Evolutionary conservation across 2,329 filamentous ascomycete species (phyloP).

Genomic region (Colletotrichum agaves): DNA sequence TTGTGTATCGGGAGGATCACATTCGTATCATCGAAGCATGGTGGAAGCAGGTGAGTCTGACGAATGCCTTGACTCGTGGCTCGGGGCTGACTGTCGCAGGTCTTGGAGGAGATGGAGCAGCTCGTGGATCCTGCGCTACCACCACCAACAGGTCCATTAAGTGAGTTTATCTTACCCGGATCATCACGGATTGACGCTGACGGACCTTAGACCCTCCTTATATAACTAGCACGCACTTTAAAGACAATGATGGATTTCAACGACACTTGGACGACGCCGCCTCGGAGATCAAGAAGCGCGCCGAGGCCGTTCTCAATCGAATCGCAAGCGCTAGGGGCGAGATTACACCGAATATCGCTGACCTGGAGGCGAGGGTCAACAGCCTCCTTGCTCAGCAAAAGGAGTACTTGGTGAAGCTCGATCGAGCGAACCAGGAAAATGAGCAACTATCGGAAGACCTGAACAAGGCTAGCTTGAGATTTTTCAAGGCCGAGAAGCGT

Average conservation of each 20-base stretch:
- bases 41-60: slow-evolving; percentile 83
- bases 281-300: slow-evolving; percentile 78
- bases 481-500: slow-evolving; percentile 95
- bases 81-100: slow-evolving; percentile 52
- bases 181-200: slow-evolving; percentile 41
- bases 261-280: slow-evolving; percentile 82
- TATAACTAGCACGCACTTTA: slow-evolving; percentile 69
- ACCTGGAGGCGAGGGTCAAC: slow-evolving; percentile 80
- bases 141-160: slow-evolving; percentile 40
- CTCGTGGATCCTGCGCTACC: slow-evolving; percentile 63
- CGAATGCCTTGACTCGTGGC: slow-evolving; percentile 29
- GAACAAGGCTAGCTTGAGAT: slow-evolving; percentile 88
- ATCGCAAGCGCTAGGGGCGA: slow-evolving; percentile 63
- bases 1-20: slow-evolving; percentile 90
- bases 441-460: slow-evolving; percentile 87
- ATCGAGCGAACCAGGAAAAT: slow-evolving; percentile 80
- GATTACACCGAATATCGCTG: slow-evolving; percentile 73
- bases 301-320: slow-evolving; percentile 74
- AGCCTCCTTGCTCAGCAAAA: slow-evolving; percentile 85
- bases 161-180: slow-evolving; percentile 21
- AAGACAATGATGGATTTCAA: slow-evolving; percentile 78
- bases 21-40: slow-evolving; percentile 90
- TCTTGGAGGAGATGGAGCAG: slow-evolving; percentile 72
- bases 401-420: slow-evolving; percentile 78
- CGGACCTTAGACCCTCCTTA: slow-evolving; percentile 61